Conservation (phyloP, 78 protist species). For the Isochrysis galbana region DNA sequence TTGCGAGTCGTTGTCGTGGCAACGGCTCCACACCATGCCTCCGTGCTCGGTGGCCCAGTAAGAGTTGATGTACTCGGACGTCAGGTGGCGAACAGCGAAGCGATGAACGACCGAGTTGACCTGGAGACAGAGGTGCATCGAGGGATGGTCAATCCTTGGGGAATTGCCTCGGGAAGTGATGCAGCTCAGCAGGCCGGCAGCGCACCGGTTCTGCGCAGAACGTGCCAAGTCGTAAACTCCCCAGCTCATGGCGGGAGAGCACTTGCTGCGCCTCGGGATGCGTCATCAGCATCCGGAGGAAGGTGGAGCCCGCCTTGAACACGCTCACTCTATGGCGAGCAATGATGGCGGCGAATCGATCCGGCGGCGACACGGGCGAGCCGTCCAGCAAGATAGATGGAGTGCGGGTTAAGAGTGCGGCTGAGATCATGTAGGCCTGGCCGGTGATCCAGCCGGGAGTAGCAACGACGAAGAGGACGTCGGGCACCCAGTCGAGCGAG, state of each 20-base stretch:
- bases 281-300: neutral
- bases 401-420: neutral
- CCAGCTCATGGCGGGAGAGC: neutral
- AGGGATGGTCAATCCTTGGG: too few species aligned
- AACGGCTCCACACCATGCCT: neutral
- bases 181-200: too few species aligned
- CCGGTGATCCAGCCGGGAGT: slow-evolving; percentile 2
- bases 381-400: neutral
- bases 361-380: neutral
- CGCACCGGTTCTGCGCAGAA: slow-evolving; percentile 16
- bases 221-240: neutral
- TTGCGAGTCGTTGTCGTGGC: neutral
- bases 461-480: neutral
- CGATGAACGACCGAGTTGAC: neutral
- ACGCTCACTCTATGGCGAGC: neutral
- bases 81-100: neutral
- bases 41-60: slow-evolving; percentile 14
- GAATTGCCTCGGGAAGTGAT: too few species aligned
- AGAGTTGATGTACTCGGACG: neutral
- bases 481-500: too few species aligned
- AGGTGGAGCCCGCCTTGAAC: neutral
- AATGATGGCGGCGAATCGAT: neutral
- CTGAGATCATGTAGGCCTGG: neutral
- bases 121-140: neutral
- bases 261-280: neutral